phyloP scores from a whole-genome alignment of 371 early-diverging fungal genomes.

The Lichtheimia hyalospora region DNA sequence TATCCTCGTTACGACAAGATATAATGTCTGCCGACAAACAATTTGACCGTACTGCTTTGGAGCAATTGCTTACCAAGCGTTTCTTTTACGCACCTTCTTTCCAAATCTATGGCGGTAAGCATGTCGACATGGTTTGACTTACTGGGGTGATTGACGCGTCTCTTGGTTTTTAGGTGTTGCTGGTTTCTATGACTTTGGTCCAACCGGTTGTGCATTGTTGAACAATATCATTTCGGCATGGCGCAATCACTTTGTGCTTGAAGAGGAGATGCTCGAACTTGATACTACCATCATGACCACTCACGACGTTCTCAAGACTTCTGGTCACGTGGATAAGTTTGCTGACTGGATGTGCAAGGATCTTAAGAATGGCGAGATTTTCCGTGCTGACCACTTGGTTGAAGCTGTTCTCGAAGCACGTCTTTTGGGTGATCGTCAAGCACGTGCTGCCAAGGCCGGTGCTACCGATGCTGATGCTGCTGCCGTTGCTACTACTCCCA shows the following conservation, averaged over 20 bases:
- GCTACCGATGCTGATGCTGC: slow-evolving; percentile 32
- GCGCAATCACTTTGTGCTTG: slow-evolving; percentile 97
- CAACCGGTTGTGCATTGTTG: slow-evolving; percentile 94
- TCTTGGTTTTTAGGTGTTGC: slow-evolving; percentile 79
- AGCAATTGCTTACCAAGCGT: slow-evolving; percentile 81
- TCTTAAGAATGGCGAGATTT: slow-evolving; percentile 91
- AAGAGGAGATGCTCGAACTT: slow-evolving; percentile 99
- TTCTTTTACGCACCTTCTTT: slow-evolving; percentile 98
- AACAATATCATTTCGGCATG: slow-evolving; percentile 93
- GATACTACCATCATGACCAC: slow-evolving; percentile 98
- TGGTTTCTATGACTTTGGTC: slow-evolving; percentile 99
- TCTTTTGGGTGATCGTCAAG: slow-evolving; percentile 79
- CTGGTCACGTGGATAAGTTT: slow-evolving; percentile 99
- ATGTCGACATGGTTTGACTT: not conserved
- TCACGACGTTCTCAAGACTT: slow-evolving; percentile 96
- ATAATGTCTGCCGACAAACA: slow-evolving; percentile 25
- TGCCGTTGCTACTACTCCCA: slow-evolving; percentile 42
- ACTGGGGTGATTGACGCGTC: not conserved
- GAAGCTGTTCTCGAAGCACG: slow-evolving; percentile 91
- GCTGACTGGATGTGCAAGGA: slow-evolving; percentile 99
- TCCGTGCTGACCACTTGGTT: slow-evolving; percentile 99
- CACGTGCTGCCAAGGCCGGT: slow-evolving; percentile 59
- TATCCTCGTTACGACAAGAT: not conserved
- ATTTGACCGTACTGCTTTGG: slow-evolving; percentile 65
- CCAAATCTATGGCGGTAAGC: slow-evolving; percentile 89